Evolutionary conservation across 768 basidiomycete genomes (phyloP).

Genomic region (Melanogaster broomeanus): DNA sequence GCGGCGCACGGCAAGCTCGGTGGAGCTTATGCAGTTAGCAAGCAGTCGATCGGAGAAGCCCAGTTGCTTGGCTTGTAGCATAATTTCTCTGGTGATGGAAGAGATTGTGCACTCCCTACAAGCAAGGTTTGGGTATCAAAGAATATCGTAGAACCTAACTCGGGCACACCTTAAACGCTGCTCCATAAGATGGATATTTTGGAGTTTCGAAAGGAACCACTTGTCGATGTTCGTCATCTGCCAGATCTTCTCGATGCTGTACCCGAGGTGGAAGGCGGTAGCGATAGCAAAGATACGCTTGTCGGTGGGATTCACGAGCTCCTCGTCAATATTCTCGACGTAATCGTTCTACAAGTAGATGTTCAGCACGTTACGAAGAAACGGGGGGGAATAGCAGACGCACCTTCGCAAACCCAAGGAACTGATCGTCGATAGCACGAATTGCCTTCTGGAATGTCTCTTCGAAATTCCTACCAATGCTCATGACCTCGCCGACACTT

Average conservation of each 20-base stretch:
- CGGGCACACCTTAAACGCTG: constrained; percentile 65
- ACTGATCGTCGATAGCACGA: constrained; percentile 93
- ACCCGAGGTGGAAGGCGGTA: constrained; percentile 88
- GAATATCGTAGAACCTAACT: not conserved
- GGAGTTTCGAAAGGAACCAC: constrained; percentile 94
- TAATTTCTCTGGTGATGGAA: constrained; percentile 57
- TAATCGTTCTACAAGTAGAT: constrained; percentile 66
- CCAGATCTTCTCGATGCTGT: constrained; percentile 95
- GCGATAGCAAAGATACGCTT: constrained; percentile 97
- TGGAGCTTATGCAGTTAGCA: constrained; percentile 80
- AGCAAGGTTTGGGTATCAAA: constrained; percentile 2
- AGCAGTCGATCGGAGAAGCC: constrained; percentile 96
- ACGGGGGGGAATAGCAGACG: not conserved
- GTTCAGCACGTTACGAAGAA: not conserved
- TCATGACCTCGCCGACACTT: constrained; percentile 99
- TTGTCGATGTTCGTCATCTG: constrained; percentile 98
- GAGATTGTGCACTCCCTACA: constrained; percentile 64
- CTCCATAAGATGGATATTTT: constrained; percentile 84
- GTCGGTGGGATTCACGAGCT: constrained; percentile 92
- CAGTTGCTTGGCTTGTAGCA: constrained; percentile 87
- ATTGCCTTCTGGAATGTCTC: constrained; percentile 99
- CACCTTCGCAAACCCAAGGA: constrained; percentile 88
- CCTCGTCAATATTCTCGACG: constrained; percentile 90
- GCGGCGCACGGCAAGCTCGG: constrained; percentile 89
- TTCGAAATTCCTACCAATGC: constrained; percentile 96